These are phyloP conservation scores for Coniella vitis DNA, from an alignment of 2,329 filamentous ascomycete genomes.

Conservation along the genomic window DNA sequence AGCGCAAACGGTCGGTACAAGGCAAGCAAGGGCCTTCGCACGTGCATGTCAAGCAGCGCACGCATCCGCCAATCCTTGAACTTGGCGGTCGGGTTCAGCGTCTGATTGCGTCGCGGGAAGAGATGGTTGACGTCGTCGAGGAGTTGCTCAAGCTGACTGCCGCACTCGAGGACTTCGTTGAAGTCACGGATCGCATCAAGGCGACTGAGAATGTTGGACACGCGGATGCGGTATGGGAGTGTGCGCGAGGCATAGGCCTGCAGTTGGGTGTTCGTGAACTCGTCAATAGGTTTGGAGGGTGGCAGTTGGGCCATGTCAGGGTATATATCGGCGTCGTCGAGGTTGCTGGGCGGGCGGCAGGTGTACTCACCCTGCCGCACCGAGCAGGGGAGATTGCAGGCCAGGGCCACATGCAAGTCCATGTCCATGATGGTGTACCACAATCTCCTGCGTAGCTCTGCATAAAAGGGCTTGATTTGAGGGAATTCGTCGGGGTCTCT, in stretches of 20 bases:
- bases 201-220: constrained; percentile 42
- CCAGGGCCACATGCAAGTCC: constrained; percentile 48
- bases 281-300: constrained; percentile 41
- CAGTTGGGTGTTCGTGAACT: constrained; percentile 45
- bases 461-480: constrained; percentile 42
- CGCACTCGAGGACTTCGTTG: constrained; percentile 45
- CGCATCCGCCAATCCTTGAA: constrained; percentile 46
- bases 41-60: constrained; percentile 47
- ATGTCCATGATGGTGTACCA: constrained; percentile 53
- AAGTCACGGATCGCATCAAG: constrained; percentile 48
- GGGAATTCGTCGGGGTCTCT: constrained; percentile 49
- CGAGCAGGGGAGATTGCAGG: constrained; percentile 44
- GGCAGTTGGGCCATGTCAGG: constrained; percentile 43
- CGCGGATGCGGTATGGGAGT: constrained; percentile 41
- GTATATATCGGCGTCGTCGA: constrained; percentile 45
- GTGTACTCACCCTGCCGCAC: constrained; percentile 48
- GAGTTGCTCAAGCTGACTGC: constrained; percentile 44
- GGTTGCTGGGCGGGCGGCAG: constrained; percentile 44
- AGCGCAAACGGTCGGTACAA: constrained; percentile 50
- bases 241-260: constrained; percentile 48
- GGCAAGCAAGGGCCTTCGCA: constrained; percentile 43
- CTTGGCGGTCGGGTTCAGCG: constrained; percentile 35
- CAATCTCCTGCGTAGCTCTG: constrained; percentile 46
- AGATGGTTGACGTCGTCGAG: constrained; percentile 49
- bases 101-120: constrained; percentile 37